These are phyloP conservation scores for Mycena sanguinolenta DNA, from an alignment of 768 basidiomycete species.

Conservation along the genomic window DNA sequence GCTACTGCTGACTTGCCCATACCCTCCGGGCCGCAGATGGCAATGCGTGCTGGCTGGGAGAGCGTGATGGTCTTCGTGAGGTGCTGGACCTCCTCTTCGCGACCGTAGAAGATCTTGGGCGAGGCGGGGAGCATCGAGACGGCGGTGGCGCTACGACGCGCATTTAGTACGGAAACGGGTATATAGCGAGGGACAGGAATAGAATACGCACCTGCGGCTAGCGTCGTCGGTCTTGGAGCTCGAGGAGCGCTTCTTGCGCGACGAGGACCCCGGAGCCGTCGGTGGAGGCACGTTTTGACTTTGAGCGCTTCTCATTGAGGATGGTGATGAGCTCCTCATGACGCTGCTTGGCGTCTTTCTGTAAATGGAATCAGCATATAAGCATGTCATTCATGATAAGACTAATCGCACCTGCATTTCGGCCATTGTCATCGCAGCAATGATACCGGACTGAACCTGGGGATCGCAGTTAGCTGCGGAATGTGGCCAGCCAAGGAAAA, in stretches of 20 bases:
- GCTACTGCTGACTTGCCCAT: slow-evolving; percentile 30
- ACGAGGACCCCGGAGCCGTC: background rate
- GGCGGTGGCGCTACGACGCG: slow-evolving; percentile 6
- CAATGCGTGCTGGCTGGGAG: slow-evolving; percentile 21
- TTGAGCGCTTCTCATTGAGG: slow-evolving; percentile 27
- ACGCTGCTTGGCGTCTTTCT: slow-evolving; percentile 29
- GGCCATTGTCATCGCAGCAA: slow-evolving; percentile 26
- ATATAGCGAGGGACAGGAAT: background rate
- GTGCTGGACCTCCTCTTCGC: slow-evolving; percentile 28
- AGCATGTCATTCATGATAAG: no score
- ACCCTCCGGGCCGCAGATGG: slow-evolving; percentile 22
- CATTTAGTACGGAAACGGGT: background rate
- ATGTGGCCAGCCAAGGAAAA: background rate
- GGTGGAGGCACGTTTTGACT: background rate
- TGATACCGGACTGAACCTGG: slow-evolving; percentile 21
- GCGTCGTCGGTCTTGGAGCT: slow-evolving; percentile 8
- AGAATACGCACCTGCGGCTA: background rate
- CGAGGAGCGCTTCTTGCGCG: slow-evolving; percentile 19
- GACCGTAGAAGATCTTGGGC: slow-evolving; percentile 30
- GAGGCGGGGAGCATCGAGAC: slow-evolving; percentile 26
- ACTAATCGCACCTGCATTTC: slow-evolving; percentile 26
- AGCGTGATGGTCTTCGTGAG: slow-evolving; percentile 13
- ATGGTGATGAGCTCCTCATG: slow-evolving; percentile 35
- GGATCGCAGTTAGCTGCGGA: background rate
- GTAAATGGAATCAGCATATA: background rate